phyloP scores from a whole-genome alignment of 306 rosid genomes.

The Comarum palustre region DNA sequence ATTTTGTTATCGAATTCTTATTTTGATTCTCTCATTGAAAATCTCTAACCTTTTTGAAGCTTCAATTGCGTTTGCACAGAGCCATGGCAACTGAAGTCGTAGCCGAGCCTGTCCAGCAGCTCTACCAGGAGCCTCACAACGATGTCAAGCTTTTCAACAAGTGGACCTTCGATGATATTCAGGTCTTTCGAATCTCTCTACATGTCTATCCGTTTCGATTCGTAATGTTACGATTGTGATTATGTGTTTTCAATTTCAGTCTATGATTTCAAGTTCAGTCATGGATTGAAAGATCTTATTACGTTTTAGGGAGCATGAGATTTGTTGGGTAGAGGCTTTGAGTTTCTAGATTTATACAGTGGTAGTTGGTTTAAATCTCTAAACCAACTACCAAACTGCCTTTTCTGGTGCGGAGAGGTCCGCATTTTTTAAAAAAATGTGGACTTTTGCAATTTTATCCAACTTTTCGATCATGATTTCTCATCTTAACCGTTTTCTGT shows the following conservation, averaged over 20 bases:
- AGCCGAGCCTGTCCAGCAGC: not conserved
- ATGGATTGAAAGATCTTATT: not conserved
- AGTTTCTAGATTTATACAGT: too few species aligned
- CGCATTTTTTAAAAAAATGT: too few species aligned
- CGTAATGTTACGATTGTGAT: not conserved
- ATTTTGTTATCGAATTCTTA: not conserved
- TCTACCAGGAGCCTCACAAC: conserved; percentile 7
- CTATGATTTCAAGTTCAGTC: not conserved
- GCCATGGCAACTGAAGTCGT: conserved; percentile 15
- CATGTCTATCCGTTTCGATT: not conserved
- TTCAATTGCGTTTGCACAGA: not conserved
- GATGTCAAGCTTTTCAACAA: conserved; percentile 71
- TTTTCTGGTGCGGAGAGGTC: too few species aligned
- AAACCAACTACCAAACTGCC: too few species aligned
- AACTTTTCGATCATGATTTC: too few species aligned
- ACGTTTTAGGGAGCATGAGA: not conserved
- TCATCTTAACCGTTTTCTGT: too few species aligned
- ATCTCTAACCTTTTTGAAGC: not conserved
- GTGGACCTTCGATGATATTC: conserved; percentile 68
- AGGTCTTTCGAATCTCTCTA: conserved; percentile 19
- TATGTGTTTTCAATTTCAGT: too few species aligned
- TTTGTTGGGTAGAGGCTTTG: not conserved
- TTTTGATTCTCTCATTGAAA: not conserved
- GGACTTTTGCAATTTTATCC: too few species aligned
- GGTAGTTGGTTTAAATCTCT: too few species aligned